Conservation (phyloP, 78 protist species). For the Speleostelium caveatum region DNA sequence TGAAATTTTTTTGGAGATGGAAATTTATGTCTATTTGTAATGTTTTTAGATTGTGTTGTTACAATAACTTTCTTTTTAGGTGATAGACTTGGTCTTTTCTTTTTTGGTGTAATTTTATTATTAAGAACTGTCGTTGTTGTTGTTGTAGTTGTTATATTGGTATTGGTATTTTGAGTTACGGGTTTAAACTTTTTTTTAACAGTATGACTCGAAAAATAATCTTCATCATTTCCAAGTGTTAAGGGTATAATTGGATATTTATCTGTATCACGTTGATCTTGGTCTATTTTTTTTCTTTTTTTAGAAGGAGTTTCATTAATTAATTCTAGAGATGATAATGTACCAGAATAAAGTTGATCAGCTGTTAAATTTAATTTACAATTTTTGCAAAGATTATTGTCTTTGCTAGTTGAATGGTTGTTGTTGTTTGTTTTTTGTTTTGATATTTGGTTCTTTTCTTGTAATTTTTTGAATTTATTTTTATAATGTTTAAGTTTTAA, state of each 20-base stretch:
- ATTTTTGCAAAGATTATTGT: too few species aligned
- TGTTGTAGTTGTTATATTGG: neutral
- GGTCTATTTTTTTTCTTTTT: too few species aligned
- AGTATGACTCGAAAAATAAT: neutral
- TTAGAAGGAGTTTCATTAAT: too few species aligned
- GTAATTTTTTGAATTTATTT: neutral
- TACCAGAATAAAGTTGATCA: too few species aligned
- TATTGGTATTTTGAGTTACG: neutral
- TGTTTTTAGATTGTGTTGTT: neutral
- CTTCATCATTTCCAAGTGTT: constrained; percentile 20
- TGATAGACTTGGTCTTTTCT: neutral
- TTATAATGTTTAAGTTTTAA: constrained; percentile 34
- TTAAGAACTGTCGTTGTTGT: neutral
- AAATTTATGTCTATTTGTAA: neutral
- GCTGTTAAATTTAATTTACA: too few species aligned
- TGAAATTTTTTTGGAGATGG: neutral
- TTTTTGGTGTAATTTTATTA: neutral
- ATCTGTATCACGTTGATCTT: too few species aligned
- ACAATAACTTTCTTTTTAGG: neutral
- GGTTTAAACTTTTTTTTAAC: constrained; percentile 45
- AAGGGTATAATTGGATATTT: neutral
- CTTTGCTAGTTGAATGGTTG: too few species aligned
- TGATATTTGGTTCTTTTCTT: too few species aligned
- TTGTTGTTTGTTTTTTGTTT: too few species aligned
- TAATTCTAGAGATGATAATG: too few species aligned